These are phyloP conservation scores for Candida ipomoeae DNA, from an alignment of 805 yeast genomes.

Conservation along the genomic window DNA sequence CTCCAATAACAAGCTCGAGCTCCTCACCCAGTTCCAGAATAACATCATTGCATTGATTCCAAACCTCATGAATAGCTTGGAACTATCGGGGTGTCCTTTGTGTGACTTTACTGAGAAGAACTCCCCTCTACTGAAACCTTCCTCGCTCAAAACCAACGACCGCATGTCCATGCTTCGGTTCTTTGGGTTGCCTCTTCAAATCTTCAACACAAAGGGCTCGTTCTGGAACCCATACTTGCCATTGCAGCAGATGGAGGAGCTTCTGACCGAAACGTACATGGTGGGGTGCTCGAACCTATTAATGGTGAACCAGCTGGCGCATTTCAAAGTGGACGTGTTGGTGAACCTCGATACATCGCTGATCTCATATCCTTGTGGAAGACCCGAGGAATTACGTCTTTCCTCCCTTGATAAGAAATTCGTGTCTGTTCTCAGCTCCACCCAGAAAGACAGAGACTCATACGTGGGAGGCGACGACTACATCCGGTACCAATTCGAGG, in stretches of 20 bases:
- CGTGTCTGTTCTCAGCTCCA: constrained; percentile 52
- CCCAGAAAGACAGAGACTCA: constrained; percentile 32
- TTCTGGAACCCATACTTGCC: constrained; percentile 94
- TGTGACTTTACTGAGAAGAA: constrained; percentile 51
- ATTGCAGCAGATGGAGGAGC: constrained; percentile 79
- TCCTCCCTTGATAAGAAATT: constrained; percentile 63
- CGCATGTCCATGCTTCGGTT: constrained; percentile 71
- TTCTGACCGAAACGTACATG: constrained; percentile 62
- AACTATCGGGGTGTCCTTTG: constrained; percentile 77
- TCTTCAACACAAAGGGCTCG: constrained; percentile 78
- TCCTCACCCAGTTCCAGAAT: constrained; percentile 76
- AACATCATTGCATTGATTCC: constrained; percentile 83
- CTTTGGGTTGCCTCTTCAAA: constrained; percentile 82
- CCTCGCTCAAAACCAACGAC: constrained; percentile 71
- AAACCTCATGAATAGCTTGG: constrained; percentile 63
- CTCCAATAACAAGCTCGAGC: constrained; percentile 70
- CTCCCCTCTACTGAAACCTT: constrained; percentile 48
- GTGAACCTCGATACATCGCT: constrained; percentile 63
- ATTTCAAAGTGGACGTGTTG: constrained; percentile 61
- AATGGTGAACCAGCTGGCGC: constrained; percentile 57
- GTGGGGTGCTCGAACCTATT: constrained; percentile 88
- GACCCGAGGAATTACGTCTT: constrained; percentile 30
- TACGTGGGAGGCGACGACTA: constrained; percentile 66
- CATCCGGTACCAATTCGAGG: constrained; percentile 84
- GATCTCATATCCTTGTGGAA: constrained; percentile 40